phyloP scores from a whole-genome alignment of 1,284 basidiomycete genomes.

The Tremellales sp. region DNA sequence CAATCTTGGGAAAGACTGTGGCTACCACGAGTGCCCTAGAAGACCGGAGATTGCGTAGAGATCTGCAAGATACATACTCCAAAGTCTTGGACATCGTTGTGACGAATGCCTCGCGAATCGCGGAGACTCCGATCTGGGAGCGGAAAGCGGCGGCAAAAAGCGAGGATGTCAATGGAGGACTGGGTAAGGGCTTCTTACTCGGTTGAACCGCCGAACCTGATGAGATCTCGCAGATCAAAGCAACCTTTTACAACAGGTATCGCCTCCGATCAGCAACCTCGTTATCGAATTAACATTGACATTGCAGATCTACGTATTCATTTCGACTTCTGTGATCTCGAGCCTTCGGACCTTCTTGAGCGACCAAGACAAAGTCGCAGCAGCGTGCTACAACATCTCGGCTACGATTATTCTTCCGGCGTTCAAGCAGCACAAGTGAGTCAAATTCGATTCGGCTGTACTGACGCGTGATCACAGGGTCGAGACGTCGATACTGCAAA shows the following conservation, averaged over 20 bases:
- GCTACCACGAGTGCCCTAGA: conserved; percentile 84
- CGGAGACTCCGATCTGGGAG: conserved; percentile 49
- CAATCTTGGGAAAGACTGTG: conserved; percentile 70
- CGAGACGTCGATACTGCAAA: conserved; percentile 52
- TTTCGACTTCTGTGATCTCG: conserved; percentile 68
- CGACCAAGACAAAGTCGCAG: conserved; percentile 77
- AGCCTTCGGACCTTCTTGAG: conserved; percentile 73
- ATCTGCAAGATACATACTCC: conserved; percentile 83
- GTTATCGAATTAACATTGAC: conserved; percentile 3
- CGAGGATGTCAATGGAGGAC: background rate
- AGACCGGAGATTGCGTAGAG: conserved; percentile 80
- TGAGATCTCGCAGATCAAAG: background rate
- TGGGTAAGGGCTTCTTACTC: background rate
- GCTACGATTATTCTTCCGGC: conserved; percentile 82
- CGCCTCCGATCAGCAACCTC: background rate
- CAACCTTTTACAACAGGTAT: background rate
- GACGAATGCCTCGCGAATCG: conserved; percentile 65
- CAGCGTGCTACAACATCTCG: conserved; percentile 74
- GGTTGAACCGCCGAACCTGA: background rate
- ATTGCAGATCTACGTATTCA: conserved; percentile 64
- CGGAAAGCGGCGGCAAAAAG: background rate
- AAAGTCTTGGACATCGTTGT: conserved; percentile 82
- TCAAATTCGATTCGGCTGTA: background rate
- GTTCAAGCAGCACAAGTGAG: conserved; percentile 49
- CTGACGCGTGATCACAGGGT: conserved; percentile 40